Percentiles rank a stretch among this genome's conserved stretches.
Conservation (phyloP, 371 early-diverging fungal genomes). For the Batrachochytrium dendrobatidis region DNA sequence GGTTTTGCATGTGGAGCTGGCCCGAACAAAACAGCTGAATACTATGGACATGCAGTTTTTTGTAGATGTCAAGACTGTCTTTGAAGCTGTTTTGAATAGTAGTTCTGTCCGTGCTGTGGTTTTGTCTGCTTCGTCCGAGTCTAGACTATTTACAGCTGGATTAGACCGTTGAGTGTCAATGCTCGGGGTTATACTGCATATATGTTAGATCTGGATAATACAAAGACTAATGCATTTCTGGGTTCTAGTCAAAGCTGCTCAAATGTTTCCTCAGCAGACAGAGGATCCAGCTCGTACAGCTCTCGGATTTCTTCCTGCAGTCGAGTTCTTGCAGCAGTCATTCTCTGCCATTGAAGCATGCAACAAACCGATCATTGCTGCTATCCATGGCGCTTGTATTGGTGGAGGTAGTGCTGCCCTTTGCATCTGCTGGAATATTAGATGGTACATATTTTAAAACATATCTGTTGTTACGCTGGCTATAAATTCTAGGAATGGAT, state of each 20-base stretch:
- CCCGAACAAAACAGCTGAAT: conserved; percentile 75
- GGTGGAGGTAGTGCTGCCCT: conserved; percentile 59
- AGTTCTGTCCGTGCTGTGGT: conserved; percentile 63
- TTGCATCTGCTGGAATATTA: background rate
- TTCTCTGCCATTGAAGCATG: conserved; percentile 72
- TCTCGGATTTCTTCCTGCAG: conserved; percentile 10
- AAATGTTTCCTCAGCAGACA: background rate
- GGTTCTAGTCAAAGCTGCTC: background rate
- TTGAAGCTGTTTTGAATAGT: conserved; percentile 51
- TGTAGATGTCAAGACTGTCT: conserved; percentile 47
- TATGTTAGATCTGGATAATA: background rate
- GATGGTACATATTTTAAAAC: background rate
- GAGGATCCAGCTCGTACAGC: background rate
- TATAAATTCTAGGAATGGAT: too few species aligned
- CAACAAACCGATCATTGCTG: conserved; percentile 81
- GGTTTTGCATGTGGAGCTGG: conserved; percentile 75
- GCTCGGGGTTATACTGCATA: background rate
- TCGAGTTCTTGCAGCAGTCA: conserved; percentile 23
- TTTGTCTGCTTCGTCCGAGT: conserved; percentile 53
- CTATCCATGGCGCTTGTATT: conserved; percentile 79
- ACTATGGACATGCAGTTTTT: conserved; percentile 62
- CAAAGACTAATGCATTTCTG: conserved; percentile 2
- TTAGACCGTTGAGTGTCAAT: conserved; percentile 62
- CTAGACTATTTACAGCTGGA: conserved; percentile 81
- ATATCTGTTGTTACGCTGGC: background rate